Percentiles rank a stretch among this genome's conserved stretches.
Evolutionary conservation across 2,329 filamentous ascomycete species (phyloP).

Genomic region (Cladosporium halotolerans): DNA sequence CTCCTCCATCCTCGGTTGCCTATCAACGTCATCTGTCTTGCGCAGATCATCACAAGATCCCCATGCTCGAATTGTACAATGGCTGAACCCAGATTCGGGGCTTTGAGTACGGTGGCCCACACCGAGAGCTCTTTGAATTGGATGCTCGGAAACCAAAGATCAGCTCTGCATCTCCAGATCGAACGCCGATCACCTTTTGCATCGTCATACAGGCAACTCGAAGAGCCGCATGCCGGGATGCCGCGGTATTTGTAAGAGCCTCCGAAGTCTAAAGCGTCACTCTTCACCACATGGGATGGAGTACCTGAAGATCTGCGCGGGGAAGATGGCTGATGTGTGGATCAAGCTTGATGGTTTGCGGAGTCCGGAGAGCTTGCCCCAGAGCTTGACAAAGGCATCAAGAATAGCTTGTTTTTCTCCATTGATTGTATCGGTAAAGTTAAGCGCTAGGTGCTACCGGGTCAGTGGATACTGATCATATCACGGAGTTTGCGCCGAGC

Average conservation of each 20-base stretch:
- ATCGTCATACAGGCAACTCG: not conserved
- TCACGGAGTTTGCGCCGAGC: no score
- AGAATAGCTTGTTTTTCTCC: no score
- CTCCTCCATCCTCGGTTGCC: not conserved
- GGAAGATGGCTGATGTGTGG: not conserved
- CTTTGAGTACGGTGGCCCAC: no score
- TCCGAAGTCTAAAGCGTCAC: not conserved
- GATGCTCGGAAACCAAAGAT: not conserved
- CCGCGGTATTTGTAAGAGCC: conserved; percentile 2
- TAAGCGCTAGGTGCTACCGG: no score
- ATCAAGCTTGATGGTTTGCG: no score
- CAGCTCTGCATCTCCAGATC: not conserved
- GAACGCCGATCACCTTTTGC: not conserved
- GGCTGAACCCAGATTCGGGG: not conserved
- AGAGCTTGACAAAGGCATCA: no score
- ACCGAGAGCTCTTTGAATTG: not conserved
- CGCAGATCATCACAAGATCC: not conserved
- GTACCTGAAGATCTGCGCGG: conserved; percentile 10
- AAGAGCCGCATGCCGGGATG: conserved; percentile 3
- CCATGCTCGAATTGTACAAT: not conserved
- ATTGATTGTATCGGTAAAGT: no score
- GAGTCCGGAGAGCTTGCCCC: no score
- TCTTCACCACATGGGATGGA: not conserved
- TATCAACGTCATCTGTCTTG: not conserved
- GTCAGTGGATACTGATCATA: no score